A percentile compares a stretch with the other conserved stretches of the same genome.
Evolutionary conservation across 345 rosid species (phyloP).

Genomic region (Ceriops tagal): DNA sequence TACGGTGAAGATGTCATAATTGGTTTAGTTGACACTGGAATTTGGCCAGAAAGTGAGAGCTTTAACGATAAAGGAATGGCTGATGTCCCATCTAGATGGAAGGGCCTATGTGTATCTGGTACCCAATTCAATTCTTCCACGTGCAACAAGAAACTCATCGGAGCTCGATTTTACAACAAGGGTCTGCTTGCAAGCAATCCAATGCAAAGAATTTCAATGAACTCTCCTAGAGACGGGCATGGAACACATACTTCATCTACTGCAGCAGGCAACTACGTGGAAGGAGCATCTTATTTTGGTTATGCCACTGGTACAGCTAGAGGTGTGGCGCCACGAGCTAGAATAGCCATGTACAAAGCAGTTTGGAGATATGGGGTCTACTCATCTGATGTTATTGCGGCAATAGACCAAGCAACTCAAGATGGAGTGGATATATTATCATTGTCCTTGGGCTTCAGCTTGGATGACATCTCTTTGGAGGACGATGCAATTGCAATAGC

Average conservation of each 20-base stretch:
- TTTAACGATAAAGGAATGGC: conserved; percentile 37
- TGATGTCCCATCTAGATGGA: conserved; percentile 38
- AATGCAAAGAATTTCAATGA: conserved; percentile 16
- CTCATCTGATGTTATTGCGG: conserved; percentile 46
- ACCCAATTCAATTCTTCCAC: conserved; percentile 27
- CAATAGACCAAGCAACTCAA: conserved; percentile 45
- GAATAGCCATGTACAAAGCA: conserved; percentile 39
- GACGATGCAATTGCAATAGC: conserved; percentile 42
- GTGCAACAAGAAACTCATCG: conserved; percentile 47
- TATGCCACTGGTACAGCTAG: conserved; percentile 34
- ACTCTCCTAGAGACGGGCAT: conserved; percentile 43
- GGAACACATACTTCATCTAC: conserved; percentile 50
- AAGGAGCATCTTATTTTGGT: conserved; percentile 41
- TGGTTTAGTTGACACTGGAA: conserved; percentile 45
- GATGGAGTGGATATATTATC: conserved; percentile 48
- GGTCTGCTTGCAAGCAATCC: conserved; percentile 39
- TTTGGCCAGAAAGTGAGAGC: conserved; percentile 52
- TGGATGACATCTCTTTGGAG: conserved; percentile 8
- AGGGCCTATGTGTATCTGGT: conserved; percentile 31
- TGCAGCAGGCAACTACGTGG: conserved; percentile 43
- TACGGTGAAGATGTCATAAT: conserved; percentile 37
- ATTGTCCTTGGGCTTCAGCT: conserved; percentile 25
- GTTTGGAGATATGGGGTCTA: conserved; percentile 29
- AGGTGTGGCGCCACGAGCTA: conserved; percentile 44
- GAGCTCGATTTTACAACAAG: conserved; percentile 37